A percentile compares a stretch with the other conserved stretches of the same genome.
These are phyloP conservation scores for Lasiodiplodia citricola DNA, from an alignment of 2,329 filamentous ascomycete genomes.

Conservation along the genomic window DNA sequence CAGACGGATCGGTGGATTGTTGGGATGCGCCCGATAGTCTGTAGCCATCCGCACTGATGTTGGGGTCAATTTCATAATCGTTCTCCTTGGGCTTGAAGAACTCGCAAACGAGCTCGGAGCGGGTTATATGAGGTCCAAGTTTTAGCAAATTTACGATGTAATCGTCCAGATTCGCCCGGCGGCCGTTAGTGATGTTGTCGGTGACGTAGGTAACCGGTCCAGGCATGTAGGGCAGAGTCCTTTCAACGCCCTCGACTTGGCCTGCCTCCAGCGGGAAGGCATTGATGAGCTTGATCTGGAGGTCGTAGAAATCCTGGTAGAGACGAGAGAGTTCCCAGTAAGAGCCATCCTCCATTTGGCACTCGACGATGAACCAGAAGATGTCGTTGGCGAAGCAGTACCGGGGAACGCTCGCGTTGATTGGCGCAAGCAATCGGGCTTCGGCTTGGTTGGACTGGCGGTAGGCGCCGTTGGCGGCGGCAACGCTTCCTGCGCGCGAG, in stretches of 20 bases:
- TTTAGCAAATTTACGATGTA: conserved; percentile 91
- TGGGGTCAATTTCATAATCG: conserved; percentile 89
- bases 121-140: conserved; percentile 83
- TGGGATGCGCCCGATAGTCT: conserved; percentile 67
- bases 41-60: conserved; percentile 70
- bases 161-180: conserved; percentile 89
- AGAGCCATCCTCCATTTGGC: conserved; percentile 84
- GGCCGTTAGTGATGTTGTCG: conserved; percentile 93
- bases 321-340: conserved; percentile 93
- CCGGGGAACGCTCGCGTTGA: conserved; percentile 83
- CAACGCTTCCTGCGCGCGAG: conserved; percentile 29
- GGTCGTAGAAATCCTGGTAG: conserved; percentile 99
- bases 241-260: conserved; percentile 74
- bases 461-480: conserved; percentile 16
- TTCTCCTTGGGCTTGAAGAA: conserved; percentile 90
- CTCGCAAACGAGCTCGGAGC: conserved; percentile 82
- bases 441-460: conserved; percentile 19
- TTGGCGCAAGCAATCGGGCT: conserved; percentile 69
- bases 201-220: conserved; percentile 97
- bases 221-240: conserved; percentile 94
- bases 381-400: conserved; percentile 98
- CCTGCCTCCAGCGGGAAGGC: conserved; percentile 92
- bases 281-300: conserved; percentile 92
- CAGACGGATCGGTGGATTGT: conserved; percentile 42
- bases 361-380: conserved; percentile 98